Evolutionary conservation across 2,329 filamentous ascomycete species (phyloP), one percentile per base, ranked within the genome.

Genomic region (Plenodomus tracheiphilus): DNA sequence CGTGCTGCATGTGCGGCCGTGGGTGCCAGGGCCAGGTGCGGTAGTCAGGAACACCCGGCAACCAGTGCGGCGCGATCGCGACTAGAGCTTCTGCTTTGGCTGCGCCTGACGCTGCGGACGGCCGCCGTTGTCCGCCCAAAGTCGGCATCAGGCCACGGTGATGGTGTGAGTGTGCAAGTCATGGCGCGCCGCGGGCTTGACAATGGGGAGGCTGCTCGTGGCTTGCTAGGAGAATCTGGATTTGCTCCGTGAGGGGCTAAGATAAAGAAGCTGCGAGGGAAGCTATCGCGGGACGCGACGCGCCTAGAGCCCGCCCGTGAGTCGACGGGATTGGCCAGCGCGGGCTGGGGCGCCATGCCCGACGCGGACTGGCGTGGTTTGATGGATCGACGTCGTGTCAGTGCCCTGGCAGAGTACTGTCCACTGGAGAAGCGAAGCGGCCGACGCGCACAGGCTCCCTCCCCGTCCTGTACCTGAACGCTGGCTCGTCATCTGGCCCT

Each of bases 201-300:
- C 48, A 15, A 25, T 25, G 5, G 22, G 22, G 22, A 25, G 22
- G 22, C 22, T 25, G 5, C 22, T 34, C 36, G 30, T 38, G 39
- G 22, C 22, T 25, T 5, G 22, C 22, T 25, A 25, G 22, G 10
- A 47, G 30, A 38, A 46, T 49, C 46, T 42, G 41, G 46, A 45
- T 21, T 34, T 35, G 38, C 49, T 40, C 49, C 40, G 44, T 42
- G 25, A 22, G 19, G 44, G 43, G 46, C 47, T 49, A 51, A 49
- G 54, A 56, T 54, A 56, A 50, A 52, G 46, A 43, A 46, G 40
- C 47, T 48, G 41, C 46, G 35, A 44, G 40, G 53, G 59, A 53
- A 61, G 59, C 57, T 61, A 61, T 62, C 56, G 52, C 59, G 58
- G 62, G 53, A 64, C 57, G 62, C 56, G 53, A 64, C 57, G 62